Base-by-base conservation (phyloP, 1,284 basidiomycete species). In the Coniferiporia sulphurascens region DNA sequence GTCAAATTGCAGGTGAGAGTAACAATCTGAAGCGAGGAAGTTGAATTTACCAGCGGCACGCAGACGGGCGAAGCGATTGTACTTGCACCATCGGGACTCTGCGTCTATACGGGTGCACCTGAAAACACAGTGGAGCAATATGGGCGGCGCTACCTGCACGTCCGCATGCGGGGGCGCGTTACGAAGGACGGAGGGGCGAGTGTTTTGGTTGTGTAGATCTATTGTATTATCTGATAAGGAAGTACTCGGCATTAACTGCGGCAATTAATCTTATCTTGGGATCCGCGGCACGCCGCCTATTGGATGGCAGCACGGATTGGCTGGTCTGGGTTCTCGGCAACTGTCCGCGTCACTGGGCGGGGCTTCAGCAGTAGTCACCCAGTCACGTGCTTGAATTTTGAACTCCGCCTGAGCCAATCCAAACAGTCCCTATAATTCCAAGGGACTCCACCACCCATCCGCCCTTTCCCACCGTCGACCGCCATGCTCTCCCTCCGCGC, bases 401-500 rank as follows among this genome's bases (percentile, higher is more conserved):
- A 48, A 61, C 60, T 57, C 51, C 55, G 51, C 49, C 27, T 2
- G 48, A 53, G 38, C 60, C 60, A 58, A 61, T 56, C 41, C 53
- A 22, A 51, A 15, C 8, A 32, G 22, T 15, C 15, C n/a, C n/a
- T 46, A 45, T 60, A n/a, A 32, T 48, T 34, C 22, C 36, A 17
- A 43, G 15, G 48, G 36, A 44, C 51, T 51, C 38, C 46, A 59
- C 35, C 44, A n/a, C 17, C 51, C 22, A 15, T 52, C 52, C 17
- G 13, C 52, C n/a, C 41, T 34, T 59, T 58, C 58, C 53, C 58
- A 52, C 52, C 50, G 48, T 56, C 58, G 63, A 65, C 70, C 65
- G 76, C 73, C 75, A 91, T 91, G 88, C 84, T 89, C 71, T 51
- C 82, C 81, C 76, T 79, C 84, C 73, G 74, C 78, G 45, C 65